Evolutionary conservation across 1,139 yeast genomes (phyloP), one percentile per base, ranked within the genome.

Genomic region (Maudiozyma humilis): DNA sequence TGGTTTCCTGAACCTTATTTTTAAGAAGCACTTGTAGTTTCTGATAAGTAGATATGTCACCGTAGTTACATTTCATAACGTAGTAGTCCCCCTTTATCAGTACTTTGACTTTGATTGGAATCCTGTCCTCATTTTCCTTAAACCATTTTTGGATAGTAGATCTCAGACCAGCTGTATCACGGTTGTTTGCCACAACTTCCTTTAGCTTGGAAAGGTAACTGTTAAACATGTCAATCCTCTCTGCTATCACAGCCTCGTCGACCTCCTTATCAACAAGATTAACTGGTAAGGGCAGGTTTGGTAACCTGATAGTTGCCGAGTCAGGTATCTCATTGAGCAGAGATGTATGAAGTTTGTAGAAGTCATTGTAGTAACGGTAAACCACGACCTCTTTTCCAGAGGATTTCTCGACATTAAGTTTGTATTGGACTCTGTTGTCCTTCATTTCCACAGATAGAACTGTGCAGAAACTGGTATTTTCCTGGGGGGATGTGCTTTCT

Each of bases 41-140:
- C 2, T 32, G 23, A 13, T 51, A 35, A 15, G 38, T 40, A 19
- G 45, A 38, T 7, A 53, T 40, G 8, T 47, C 48, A 13, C 18
- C 27, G 5, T 31, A 32, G 7, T 29, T 36, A 29, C 51, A 42
- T 44, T 48, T 51, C n/a, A 47, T 37, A 12, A 45, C 52, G 38
- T 49, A 48, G 36, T 44, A 51, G 29, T 53, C 54, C n/a, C 47
- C 48, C 29, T 49, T 35, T 32, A 44, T 44, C 19, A 49, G 41
- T 8, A 49, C 47, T 39, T 53, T 53, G 6, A 53, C 38, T 31
- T 50, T 49, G 2, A 50, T 38, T 8, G 35, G 20, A 2, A 41
- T 20, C 17, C 4, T 32, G 27, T 15, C 14, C 3, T 18, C 32
- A 13, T 18, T 20, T 18, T 39, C 32, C n/a, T 40, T 32, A 2